Evolutionary conservation across 2,329 filamentous ascomycete species (phyloP).

Genomic region (Ascocoryne sarcoides): DNA sequence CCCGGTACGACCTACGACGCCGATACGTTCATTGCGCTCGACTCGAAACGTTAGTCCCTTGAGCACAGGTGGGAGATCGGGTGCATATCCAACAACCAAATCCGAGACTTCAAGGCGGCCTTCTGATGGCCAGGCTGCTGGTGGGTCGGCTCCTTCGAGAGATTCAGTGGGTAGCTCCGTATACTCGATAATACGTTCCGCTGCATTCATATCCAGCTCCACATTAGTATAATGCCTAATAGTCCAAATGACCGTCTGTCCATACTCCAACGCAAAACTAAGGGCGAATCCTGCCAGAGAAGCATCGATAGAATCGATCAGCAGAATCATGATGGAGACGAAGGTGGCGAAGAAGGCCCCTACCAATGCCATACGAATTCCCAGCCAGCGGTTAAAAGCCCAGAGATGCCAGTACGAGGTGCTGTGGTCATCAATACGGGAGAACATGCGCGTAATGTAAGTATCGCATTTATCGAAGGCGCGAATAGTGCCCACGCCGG

Average conservation of each 20-base stretch:
- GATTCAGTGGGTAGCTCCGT: slow-evolving; percentile 59
- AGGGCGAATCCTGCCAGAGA: slow-evolving; percentile 68
- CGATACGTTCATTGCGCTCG: slow-evolving; percentile 58
- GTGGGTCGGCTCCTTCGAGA: slow-evolving; percentile 49
- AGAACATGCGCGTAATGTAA: slow-evolving; percentile 63
- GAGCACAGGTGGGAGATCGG: slow-evolving; percentile 61
- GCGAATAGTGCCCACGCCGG: slow-evolving; percentile 66
- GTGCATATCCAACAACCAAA: slow-evolving; percentile 63
- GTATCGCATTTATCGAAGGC: slow-evolving; percentile 60
- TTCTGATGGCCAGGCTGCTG: slow-evolving; percentile 67
- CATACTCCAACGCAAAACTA: slow-evolving; percentile 64
- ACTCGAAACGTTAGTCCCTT: slow-evolving; percentile 61
- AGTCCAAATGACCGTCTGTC: slow-evolving; percentile 53
- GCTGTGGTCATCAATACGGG: slow-evolving; percentile 58
- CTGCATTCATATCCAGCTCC: slow-evolving; percentile 72
- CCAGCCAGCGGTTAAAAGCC: slow-evolving; percentile 71
- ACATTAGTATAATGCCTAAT: slow-evolving; percentile 61
- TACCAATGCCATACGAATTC: slow-evolving; percentile 54
- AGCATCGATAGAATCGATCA: slow-evolving; percentile 53
- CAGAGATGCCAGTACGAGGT: slow-evolving; percentile 59
- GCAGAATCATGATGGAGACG: slow-evolving; percentile 56
- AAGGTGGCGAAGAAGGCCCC: slow-evolving; percentile 60
- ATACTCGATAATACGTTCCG: slow-evolving; percentile 70
- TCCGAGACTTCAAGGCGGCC: slow-evolving; percentile 66
- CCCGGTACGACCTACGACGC: slow-evolving; percentile 71